Percentiles rank a stretch among this genome's conserved stretches.
Conservation (phyloP, 2,329 filamentous ascomycete species). For the Aureobasidium musti region DNA sequence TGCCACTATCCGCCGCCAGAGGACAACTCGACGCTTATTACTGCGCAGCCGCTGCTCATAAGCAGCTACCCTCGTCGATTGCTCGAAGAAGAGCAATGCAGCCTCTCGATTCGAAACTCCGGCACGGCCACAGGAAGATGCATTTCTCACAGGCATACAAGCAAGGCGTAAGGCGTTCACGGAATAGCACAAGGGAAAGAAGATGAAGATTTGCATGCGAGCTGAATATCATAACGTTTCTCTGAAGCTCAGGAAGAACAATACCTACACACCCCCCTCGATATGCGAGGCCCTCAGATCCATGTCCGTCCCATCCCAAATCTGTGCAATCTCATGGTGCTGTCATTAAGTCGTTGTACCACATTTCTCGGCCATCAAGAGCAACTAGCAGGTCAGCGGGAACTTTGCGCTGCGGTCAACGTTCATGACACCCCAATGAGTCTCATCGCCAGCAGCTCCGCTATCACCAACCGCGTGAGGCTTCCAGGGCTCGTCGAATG, state of each 20-base stretch:
- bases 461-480: slow-evolving; percentile 63
- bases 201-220: slow-evolving; percentile 13
- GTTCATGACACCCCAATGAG: slow-evolving; percentile 69
- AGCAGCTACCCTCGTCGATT: neutral
- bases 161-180: slow-evolving; percentile 24
- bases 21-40: neutral
- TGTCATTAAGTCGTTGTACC: slow-evolving; percentile 13
- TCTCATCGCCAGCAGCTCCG: slow-evolving; percentile 63
- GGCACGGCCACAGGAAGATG: neutral
- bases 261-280: slow-evolving; percentile 3
- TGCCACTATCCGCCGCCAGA: neutral
- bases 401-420: slow-evolving; percentile 61
- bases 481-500: slow-evolving; percentile 72
- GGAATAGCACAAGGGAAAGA: slow-evolving; percentile 3
- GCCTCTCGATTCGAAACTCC: neutral
- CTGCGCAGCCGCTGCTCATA: neutral
- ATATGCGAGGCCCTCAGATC: neutral
- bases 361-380: slow-evolving; percentile 5
- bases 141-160: slow-evolving; percentile 2
- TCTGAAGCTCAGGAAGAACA: slow-evolving; percentile 19
- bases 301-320: neutral
- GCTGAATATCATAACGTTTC: slow-evolving; percentile 15
- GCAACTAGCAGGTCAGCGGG: slow-evolving; percentile 48
- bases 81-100: neutral
- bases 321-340: neutral